A percentile compares a stretch with the other conserved stretches of the same genome.
Conservation (phyloP, 1,139 yeast genomes). For the Scheffersomyces stambukii region DNA sequence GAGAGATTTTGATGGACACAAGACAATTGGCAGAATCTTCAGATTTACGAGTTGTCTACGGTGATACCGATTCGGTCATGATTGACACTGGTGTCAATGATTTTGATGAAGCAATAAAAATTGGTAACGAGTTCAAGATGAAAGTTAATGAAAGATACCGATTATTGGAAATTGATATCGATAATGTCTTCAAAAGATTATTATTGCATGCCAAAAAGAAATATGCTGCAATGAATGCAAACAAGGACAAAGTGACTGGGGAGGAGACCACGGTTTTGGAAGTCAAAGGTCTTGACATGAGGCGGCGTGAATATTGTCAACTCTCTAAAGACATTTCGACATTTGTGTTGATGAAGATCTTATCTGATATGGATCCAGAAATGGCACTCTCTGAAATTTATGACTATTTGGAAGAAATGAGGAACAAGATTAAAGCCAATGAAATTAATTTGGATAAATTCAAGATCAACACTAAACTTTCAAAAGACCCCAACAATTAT, state of each 20-base stretch:
- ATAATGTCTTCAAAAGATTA: conserved; percentile 83
- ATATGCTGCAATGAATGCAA: conserved; percentile 83
- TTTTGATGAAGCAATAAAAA: conserved; percentile 69
- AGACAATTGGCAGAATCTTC: conserved; percentile 86
- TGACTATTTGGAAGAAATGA: conserved; percentile 62
- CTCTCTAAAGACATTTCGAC: conserved; percentile 85
- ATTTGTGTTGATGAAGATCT: conserved; percentile 65
- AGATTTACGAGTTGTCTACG: conserved; percentile 85
- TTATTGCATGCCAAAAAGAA: conserved; percentile 94
- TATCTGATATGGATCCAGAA: conserved; percentile 76
- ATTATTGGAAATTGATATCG: conserved; percentile 89
- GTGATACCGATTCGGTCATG: conserved; percentile 99
- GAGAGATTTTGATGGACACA: conserved; percentile 93
- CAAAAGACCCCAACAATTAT: conserved; percentile 71
- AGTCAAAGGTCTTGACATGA: conserved; percentile 96
- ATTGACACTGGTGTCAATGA: conserved; percentile 80
- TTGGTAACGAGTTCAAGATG: conserved; percentile 81
- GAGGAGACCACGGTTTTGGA: conserved; percentile 59
- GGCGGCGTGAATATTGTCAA: conserved; percentile 94
- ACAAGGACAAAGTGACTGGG: conserved; percentile 45
- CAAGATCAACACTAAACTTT: conserved; percentile 68
- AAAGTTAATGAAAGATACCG: conserved; percentile 86
- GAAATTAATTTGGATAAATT: conserved; percentile 62
- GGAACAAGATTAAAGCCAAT: conserved; percentile 54
- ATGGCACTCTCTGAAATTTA: conserved; percentile 71